phyloP scores from a whole-genome alignment of 2,329 filamentous ascomycete genomes.

The Sporothrix brasiliensis region DNA sequence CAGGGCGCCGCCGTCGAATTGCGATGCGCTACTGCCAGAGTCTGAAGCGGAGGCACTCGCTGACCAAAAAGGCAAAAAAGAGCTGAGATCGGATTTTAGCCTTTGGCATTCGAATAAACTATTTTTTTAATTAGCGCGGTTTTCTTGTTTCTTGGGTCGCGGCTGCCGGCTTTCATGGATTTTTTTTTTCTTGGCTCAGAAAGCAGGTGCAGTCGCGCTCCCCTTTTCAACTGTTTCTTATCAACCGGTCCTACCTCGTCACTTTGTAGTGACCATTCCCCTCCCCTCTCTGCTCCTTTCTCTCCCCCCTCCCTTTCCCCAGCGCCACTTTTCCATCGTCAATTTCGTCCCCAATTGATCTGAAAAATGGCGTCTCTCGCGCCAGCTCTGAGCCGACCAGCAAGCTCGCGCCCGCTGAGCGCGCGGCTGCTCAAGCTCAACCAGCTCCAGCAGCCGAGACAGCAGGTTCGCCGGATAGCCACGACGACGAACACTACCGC shows the following conservation, averaged over 20 bases:
- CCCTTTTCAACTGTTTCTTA: slow-evolving; percentile 29
- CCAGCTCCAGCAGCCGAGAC: slow-evolving; percentile 35
- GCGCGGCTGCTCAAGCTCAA: slow-evolving; percentile 34
- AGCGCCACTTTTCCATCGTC: slow-evolving; percentile 27
- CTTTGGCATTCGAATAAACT: background rate
- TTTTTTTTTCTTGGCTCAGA: slow-evolving; percentile 24
- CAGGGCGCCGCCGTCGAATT: slow-evolving; percentile 7
- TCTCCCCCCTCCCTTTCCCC: slow-evolving; percentile 9
- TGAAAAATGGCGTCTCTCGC: slow-evolving; percentile 43
- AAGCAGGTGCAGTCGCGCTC: slow-evolving; percentile 18
- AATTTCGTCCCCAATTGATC: slow-evolving; percentile 35
- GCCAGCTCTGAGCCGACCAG: slow-evolving; percentile 43
- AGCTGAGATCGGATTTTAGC: background rate
- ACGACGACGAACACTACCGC: slow-evolving; percentile 36
- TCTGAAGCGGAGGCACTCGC: slow-evolving; percentile 25
- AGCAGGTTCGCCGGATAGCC: slow-evolving; percentile 38
- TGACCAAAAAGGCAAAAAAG: slow-evolving; percentile 29
- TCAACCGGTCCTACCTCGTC: slow-evolving; percentile 17
- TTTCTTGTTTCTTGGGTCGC: slow-evolving; percentile 20
- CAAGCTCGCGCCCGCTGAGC: slow-evolving; percentile 39
- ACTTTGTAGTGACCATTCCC: slow-evolving; percentile 3
- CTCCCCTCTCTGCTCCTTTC: background rate
- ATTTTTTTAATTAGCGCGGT: slow-evolving; percentile 12
- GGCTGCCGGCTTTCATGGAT: slow-evolving; percentile 10
- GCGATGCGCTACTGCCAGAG: slow-evolving; percentile 21